Evolutionary conservation across 768 basidiomycete species (phyloP), one percentile per base, ranked within the genome.

Genomic region (Podaxis sp.): DNA sequence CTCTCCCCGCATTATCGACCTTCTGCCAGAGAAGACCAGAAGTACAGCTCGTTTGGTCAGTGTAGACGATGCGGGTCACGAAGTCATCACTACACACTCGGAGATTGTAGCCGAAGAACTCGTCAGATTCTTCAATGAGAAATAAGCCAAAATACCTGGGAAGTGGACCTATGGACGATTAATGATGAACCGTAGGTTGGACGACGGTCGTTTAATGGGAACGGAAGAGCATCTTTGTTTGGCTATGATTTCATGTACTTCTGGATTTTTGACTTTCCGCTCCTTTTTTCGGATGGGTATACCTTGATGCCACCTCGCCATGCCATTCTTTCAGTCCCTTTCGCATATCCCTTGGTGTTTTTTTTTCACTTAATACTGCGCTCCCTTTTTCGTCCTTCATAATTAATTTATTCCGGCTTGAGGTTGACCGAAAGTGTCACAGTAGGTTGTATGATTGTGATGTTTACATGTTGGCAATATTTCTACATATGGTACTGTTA

Each of bases 21-120:
- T 83, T 13, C 73, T 87, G 4, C 80, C 82, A 5, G 67, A 74
- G 9, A 66, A 64, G 28, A 74, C 77, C 0, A 66, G 72, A n/a
- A 68, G 63, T 36, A 62, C 68, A 38, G 78, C 82, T 11, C 75
- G 77, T 42, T 71, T 87, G 24, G 70, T 85, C 46, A 81, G 74
- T 3, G 73, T 88, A 38, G 74, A 82, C 26, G 83, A 79, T 26
- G 87, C 80, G 0, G 79, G 78, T 4, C 87, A 89, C 66, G 84
- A 87, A 66, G 42, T 84, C 30, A 79, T 80, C 4, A 69, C 81
- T 24, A 82, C 76, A 61, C 81, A 83, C 66, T 65, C 76, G 3
- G 66, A 68, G 4, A 67, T 75, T 28, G 76, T 83, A 2, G 66
- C 68, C 2, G 68, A 72, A 17, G 73, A 76, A 2, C 17, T 63